phyloP scores from a whole-genome alignment of 2,329 filamentous ascomycete species.

The Penicillium sp. region DNA sequence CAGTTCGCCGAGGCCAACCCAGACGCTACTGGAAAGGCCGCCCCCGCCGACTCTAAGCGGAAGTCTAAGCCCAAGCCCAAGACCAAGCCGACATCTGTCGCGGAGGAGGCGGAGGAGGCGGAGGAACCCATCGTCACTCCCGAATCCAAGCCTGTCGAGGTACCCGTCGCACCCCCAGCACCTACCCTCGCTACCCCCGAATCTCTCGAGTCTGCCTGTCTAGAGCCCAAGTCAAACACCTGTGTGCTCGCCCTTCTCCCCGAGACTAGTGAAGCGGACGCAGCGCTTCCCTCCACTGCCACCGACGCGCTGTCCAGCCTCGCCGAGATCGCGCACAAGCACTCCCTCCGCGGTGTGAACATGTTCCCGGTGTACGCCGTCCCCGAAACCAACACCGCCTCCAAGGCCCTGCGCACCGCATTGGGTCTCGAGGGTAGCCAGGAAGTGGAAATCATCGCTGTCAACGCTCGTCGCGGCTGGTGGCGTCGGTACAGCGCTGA shows the following conservation, averaged over 20 bases:
- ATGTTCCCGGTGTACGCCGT: conserved; percentile 84
- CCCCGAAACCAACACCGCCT: conserved; percentile 60
- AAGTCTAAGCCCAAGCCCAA: conserved; percentile 40
- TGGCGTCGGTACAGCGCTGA: conserved; percentile 68
- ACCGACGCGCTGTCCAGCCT: conserved; percentile 63
- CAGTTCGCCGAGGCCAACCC: conserved; percentile 77
- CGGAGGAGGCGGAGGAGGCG: conserved; percentile 35
- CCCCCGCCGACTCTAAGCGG: conserved; percentile 37
- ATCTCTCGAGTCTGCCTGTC: conserved; percentile 68
- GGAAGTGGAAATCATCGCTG: conserved; percentile 68
- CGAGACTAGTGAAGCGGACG: conserved; percentile 50
- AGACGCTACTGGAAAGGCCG: conserved; percentile 59
- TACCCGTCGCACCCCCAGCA: conserved; percentile 63
- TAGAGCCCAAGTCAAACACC: conserved; percentile 72
- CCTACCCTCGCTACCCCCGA: conserved; percentile 62
- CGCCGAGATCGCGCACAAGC: conserved; percentile 73
- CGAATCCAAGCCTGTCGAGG: conserved; percentile 43
- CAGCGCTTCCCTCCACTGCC: conserved; percentile 44
- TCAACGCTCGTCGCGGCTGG: conserved; percentile 86
- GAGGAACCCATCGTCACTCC: conserved; percentile 55
- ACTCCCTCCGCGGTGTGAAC: conserved; percentile 63
- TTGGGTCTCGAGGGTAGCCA: conserved; percentile 60
- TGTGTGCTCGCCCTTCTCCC: conserved; percentile 78
- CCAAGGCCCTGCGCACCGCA: conserved; percentile 55
- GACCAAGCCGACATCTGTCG: conserved; percentile 45